A percentile compares a stretch with the other conserved stretches of the same genome.
Conservation (phyloP, 2,329 filamentous ascomycete genomes). For the Magnaporthiopsis incrustans region DNA sequence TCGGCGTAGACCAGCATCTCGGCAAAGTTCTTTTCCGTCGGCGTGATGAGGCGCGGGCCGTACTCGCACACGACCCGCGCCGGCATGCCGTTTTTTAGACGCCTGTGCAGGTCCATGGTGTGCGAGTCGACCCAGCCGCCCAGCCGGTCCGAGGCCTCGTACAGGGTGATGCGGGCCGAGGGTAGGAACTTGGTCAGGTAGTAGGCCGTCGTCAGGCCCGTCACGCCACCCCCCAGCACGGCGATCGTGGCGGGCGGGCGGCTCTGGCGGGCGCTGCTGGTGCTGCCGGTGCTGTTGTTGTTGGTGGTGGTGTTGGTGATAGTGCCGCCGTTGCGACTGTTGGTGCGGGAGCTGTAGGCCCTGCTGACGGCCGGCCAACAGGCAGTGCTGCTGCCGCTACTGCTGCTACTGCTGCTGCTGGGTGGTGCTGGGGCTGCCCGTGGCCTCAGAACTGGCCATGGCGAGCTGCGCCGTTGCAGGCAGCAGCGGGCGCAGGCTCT, state of each 20-base stretch:
- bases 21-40: slow-evolving; percentile 39
- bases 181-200: slow-evolving; percentile 65
- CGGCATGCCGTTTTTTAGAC: slow-evolving; percentile 18
- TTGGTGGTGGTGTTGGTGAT: too few species aligned
- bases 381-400: background rate
- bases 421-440: background rate
- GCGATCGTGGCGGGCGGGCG: slow-evolving; percentile 37
- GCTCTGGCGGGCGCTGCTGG: background rate
- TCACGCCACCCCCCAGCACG: slow-evolving; percentile 74
- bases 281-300: background rate
- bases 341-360: background rate
- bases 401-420: background rate
- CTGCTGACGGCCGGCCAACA: background rate
- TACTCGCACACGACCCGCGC: slow-evolving; percentile 62
- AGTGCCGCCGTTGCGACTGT: background rate
- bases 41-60: slow-evolving; percentile 70
- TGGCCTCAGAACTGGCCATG: background rate
- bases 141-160: slow-evolving; percentile 60
- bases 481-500: background rate
- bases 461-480: background rate
- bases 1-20: slow-evolving; percentile 54
- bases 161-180: slow-evolving; percentile 64
- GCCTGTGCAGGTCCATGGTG: slow-evolving; percentile 43
- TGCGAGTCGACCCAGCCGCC: slow-evolving; percentile 79
- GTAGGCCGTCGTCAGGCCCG: slow-evolving; percentile 70